These are phyloP conservation scores for Mrakia hoshinonis DNA, from an alignment of 768 basidiomycete genomes.

Conservation along the genomic window DNA sequence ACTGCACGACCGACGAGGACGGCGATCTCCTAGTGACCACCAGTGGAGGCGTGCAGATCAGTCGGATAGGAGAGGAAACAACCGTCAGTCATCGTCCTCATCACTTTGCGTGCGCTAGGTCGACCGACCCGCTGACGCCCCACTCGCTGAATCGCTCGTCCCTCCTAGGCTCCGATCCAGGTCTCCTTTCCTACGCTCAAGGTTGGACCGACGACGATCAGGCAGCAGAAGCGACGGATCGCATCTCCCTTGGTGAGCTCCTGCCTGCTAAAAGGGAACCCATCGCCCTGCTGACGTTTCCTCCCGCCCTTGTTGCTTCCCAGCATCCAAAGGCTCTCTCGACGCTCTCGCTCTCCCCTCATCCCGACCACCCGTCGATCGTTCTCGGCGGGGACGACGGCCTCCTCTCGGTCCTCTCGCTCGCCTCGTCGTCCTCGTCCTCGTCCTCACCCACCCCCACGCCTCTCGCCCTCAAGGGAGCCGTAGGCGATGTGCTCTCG, in stretches of 20 bases:
- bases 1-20: slow-evolving; percentile 12
- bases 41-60: not conserved
- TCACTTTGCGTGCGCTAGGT: not conserved
- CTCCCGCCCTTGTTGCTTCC: no score
- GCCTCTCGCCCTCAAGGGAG: slow-evolving; percentile 16
- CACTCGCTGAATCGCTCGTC: not conserved
- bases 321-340: slow-evolving; percentile 11
- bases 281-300: no score
- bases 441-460: not conserved
- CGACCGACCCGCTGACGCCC: not conserved
- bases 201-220: slow-evolving; percentile 2
- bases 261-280: no score
- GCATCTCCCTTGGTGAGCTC: no score
- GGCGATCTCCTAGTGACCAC: slow-evolving; percentile 6
- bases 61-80: slow-evolving; percentile 15
- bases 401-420: not conserved
- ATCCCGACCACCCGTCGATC: slow-evolving; percentile 11
- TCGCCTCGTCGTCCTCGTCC: not conserved
- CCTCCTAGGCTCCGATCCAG: slow-evolving; percentile 12
- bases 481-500: slow-evolving; percentile 12
- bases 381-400: slow-evolving; percentile 18
- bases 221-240: not conserved
- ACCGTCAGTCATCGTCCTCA: not conserved
- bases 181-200: slow-evolving; percentile 10
- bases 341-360: slow-evolving; percentile 17